A percentile compares a stretch with the other conserved stretches of the same genome.
Conservation (phyloP, 345 rosid genomes). For the Alliaria petiolata region DNA sequence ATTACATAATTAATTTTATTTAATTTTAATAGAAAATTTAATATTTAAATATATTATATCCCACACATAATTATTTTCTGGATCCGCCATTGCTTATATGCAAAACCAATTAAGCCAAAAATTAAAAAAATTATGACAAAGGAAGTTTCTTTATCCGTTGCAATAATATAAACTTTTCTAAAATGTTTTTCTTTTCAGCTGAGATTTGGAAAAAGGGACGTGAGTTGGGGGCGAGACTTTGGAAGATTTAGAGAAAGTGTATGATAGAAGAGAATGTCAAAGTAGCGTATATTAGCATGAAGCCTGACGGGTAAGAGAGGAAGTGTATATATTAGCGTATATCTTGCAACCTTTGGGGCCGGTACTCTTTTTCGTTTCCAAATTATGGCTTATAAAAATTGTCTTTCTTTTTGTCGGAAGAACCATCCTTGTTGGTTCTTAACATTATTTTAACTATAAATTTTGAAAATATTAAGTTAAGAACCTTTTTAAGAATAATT, state of each 20-base stretch:
- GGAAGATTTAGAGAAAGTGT: constrained; percentile 22
- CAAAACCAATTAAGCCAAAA: not conserved
- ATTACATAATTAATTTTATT: too few species aligned
- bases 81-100: too few species aligned
- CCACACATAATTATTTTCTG: too few species aligned
- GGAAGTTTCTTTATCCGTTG: constrained; percentile 1
- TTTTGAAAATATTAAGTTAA: too few species aligned
- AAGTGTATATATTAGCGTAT: too few species aligned
- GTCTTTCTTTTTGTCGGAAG: not conserved
- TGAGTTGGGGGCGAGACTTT: constrained; percentile 10
- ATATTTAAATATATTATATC: too few species aligned
- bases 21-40: too few species aligned
- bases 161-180: constrained; percentile 1
- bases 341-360: constrained; percentile 13
- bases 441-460: too few species aligned
- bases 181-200: not conserved
- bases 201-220: constrained; percentile 16
- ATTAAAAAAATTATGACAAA: constrained; percentile 18
- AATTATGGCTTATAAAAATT: not conserved
- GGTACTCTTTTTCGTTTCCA: constrained; percentile 14
- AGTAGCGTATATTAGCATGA: constrained; percentile 53
- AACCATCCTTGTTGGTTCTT: too few species aligned
- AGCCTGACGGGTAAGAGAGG: constrained; percentile 8
- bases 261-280: constrained; percentile 30
- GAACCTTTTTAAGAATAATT: too few species aligned